Evolutionary conservation across 2,329 filamentous ascomycete genomes (phyloP).

Genomic region (Ceratocystis colombiana): DNA sequence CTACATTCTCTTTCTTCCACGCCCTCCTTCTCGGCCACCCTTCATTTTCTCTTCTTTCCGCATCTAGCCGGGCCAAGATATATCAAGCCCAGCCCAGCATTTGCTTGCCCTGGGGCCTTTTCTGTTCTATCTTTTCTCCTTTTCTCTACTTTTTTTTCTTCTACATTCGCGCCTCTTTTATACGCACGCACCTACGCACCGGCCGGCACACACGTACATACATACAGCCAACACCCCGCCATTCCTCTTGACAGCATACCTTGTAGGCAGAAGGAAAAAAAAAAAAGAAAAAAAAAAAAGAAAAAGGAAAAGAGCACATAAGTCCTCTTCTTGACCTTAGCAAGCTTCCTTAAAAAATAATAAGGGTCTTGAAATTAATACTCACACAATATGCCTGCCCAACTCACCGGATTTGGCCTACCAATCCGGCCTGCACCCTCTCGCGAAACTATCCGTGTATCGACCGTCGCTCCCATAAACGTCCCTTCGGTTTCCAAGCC

Average conservation of each 20-base stretch:
- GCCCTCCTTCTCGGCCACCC: not conserved
- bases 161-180: not conserved
- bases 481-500: conserved; percentile 23
- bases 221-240: not conserved
- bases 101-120: not conserved
- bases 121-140: conserved; percentile 5
- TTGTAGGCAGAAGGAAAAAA: not conserved
- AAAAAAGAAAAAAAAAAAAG: not conserved
- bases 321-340: not conserved
- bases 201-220: conserved; percentile 4
- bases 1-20: not conserved
- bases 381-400: conserved; percentile 30
- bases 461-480: conserved; percentile 24
- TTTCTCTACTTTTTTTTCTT: not conserved
- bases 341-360: conserved; percentile 13
- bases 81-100: not conserved
- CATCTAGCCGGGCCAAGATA: not conserved
- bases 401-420: conserved; percentile 32
- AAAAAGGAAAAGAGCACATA: not conserved
- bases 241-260: conserved; percentile 13
- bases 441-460: conserved; percentile 27
- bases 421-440: conserved; percentile 33
- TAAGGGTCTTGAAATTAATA: conserved; percentile 11
- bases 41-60: conserved; percentile 2
- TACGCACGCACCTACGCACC: conserved; percentile 14